These are phyloP conservation scores for Eucalyptus marginata DNA, from an alignment of 345 rosid species.

Conservation along the genomic window DNA sequence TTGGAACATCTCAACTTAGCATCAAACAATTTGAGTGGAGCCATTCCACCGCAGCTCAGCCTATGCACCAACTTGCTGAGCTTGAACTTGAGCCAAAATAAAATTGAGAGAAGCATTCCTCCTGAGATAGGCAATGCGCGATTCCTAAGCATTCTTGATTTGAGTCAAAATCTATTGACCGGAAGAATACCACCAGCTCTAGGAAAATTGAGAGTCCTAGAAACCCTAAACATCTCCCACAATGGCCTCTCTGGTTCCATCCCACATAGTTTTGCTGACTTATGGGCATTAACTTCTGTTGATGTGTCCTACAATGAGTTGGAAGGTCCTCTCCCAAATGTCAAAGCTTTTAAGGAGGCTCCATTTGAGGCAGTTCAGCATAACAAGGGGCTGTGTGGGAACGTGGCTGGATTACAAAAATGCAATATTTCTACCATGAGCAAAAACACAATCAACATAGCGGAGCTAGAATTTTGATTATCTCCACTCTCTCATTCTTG, in stretches of 20 bases:
- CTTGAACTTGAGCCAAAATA: conserved; percentile 7
- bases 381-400: conserved; percentile 4
- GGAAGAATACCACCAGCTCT: conserved; percentile 1
- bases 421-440: neutral
- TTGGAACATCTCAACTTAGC: neutral
- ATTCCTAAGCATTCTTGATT: neutral
- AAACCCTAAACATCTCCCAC: conserved; percentile 4
- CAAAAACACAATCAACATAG: too few species aligned
- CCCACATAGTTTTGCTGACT: neutral
- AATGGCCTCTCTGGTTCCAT: conserved; percentile 4
- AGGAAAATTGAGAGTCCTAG: neutral
- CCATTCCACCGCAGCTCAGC: neutral
- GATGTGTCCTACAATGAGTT: conserved; percentile 1
- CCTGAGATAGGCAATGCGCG: neutral
- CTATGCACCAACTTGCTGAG: neutral
- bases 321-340: neutral
- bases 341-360: neutral
- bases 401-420: neutral
- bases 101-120: neutral
- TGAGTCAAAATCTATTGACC: conserved; percentile 1
- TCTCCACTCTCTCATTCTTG: too few species aligned
- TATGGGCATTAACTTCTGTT: neutral
- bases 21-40: neutral
- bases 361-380: neutral
- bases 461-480: too few species aligned